Evolutionary conservation across 2,329 filamentous ascomycete genomes (phyloP), one percentile per base, ranked within the genome.

Genomic region (Fusarium sp.): DNA sequence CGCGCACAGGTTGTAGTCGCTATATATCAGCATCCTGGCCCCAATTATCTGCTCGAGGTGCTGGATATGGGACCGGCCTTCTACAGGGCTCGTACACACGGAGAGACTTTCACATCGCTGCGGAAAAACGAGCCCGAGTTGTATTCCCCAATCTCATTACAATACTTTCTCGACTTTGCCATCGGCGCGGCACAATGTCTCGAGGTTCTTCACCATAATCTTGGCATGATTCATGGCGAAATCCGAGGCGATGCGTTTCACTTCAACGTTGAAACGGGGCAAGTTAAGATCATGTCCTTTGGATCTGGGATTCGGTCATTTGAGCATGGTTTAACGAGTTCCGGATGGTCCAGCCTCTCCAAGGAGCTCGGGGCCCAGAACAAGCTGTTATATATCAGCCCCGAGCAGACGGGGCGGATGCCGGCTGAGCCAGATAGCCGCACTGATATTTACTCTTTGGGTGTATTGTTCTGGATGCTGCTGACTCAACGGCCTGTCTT

Each of bases 361-460:
- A 89, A 90, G 57, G 91, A 97, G 73, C 77, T 93, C 8, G 93
- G 93, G 3, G 91, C 93, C 36, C 93, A 92, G 76, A 89, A 93
- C 71, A 97, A 96, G 75, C 80, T 98, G 17, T 87, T 93, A 47
- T 97, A 92, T 72, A 96, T 97, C 72, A 94, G 93, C 42, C 93
- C 94, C 0, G 94, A 98, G 72, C 94, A 97, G 78, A 97, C 94
- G 3, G 94, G 94, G 13, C 88, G 94, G 17, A 90, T 97, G 84
- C 91, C 93, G 3, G 92, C 91, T 4, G 93, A 97, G 73, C 94
- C 94, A 2, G 94, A 97, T 75, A 91, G 86, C 38, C 86, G 94
- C 36, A 97, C 94, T 14, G 94, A 98, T 74, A 96, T 97, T 29
- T 97, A 97, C 77, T 93, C 92, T 1, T 79, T 97, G 1, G 94